These are phyloP conservation scores for Ploettnerulaceae sp. DNA, from an alignment of 2,329 filamentous ascomycete species.

Conservation along the genomic window DNA sequence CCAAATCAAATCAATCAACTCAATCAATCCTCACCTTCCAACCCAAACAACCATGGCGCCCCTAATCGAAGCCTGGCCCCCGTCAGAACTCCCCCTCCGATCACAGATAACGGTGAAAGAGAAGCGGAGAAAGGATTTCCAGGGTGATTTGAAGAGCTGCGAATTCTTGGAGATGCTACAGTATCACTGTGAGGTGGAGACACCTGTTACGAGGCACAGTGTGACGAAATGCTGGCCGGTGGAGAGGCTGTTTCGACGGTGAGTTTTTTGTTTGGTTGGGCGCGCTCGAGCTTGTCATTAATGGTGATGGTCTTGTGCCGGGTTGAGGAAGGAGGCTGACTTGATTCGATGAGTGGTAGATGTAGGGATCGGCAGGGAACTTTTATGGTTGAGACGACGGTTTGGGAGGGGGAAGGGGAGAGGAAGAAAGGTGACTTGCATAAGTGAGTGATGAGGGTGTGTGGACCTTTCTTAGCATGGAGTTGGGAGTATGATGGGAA, in stretches of 20 bases:
- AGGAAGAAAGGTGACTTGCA: background rate
- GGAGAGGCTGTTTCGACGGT: conserved; percentile 57
- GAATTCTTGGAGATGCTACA: conserved; percentile 55
- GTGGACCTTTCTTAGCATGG: no score
- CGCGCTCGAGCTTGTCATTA: background rate
- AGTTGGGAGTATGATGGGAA: background rate
- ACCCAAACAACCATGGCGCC: conserved; percentile 46
- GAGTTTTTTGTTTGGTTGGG: conserved; percentile 29
- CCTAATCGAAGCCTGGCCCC: conserved; percentile 51
- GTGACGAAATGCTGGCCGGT: conserved; percentile 52
- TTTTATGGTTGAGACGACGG: conserved; percentile 60
- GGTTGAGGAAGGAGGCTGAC: conserved; percentile 10
- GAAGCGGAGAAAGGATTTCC: conserved; percentile 46
- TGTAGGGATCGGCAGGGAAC: conserved; percentile 52
- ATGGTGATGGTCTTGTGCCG: background rate
- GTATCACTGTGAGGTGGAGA: conserved; percentile 53
- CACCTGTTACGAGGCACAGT: conserved; percentile 43
- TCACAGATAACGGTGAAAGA: conserved; percentile 43
- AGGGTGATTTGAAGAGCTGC: conserved; percentile 51
- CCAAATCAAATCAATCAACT: background rate
- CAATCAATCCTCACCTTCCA: background rate
- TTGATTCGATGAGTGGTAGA: conserved; percentile 38
- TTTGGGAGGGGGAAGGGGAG: conserved; percentile 45
- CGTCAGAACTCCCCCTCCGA: conserved; percentile 44
- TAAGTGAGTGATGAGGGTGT: no score